A percentile compares a stretch with the other conserved stretches of the same genome.
Conservation (phyloP, 2,329 filamentous ascomycete genomes). For the Aurifilum marmelostoma region DNA sequence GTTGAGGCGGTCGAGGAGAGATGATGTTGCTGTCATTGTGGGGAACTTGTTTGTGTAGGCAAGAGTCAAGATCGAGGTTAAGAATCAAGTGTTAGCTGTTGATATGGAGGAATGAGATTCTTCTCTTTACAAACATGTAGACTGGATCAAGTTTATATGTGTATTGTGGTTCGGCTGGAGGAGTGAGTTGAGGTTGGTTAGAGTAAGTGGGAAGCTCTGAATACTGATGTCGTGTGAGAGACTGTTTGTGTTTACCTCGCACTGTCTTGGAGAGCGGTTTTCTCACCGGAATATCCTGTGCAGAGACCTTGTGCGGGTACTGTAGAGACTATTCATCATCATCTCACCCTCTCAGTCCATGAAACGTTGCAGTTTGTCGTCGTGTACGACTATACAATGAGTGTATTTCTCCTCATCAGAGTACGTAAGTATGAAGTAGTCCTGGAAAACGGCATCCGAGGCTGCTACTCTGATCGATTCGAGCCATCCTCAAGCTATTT, state of each 20-base stretch:
- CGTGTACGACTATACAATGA: neutral
- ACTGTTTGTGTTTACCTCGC: neutral
- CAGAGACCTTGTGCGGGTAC: neutral
- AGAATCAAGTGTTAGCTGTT: neutral
- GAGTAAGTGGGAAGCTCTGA: constrained; percentile 9
- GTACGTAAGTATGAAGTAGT: neutral
- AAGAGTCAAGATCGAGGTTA: neutral
- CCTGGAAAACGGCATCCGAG: neutral
- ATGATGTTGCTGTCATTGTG: constrained; percentile 22
- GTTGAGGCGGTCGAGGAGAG: constrained; percentile 28
- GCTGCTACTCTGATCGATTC: neutral
- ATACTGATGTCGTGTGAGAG: neutral
- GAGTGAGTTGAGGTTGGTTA: constrained; percentile 20
- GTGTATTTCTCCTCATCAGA: neutral
- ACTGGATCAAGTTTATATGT: neutral
- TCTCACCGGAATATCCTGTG: neutral
- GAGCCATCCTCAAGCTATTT: neutral
- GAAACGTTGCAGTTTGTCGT: constrained; percentile 25
- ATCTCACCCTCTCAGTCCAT: constrained; percentile 5
- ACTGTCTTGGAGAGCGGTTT: neutral
- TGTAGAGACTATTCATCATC: neutral
- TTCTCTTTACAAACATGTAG: neutral
- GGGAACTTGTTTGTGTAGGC: neutral
- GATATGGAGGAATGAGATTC: neutral
- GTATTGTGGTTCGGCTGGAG: constrained; percentile 1